phyloP scores from a whole-genome alignment of 345 rosid genomes.

The Eucalyptus lansdowneana region DNA sequence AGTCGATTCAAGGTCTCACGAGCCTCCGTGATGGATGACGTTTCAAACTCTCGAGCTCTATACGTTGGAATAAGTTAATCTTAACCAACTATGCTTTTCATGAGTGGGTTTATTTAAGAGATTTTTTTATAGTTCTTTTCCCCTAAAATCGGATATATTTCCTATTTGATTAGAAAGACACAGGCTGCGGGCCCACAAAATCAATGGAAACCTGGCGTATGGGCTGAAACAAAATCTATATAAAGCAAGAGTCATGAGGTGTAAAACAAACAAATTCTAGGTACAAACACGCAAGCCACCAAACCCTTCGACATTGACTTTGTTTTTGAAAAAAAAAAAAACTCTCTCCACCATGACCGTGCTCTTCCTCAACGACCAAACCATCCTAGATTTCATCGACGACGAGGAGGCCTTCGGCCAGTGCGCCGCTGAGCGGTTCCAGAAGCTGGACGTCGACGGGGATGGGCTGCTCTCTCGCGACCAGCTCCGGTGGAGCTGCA shows the following conservation, averaged over 20 bases:
- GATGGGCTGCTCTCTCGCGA: constrained; percentile 14
- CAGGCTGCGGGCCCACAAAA: not conserved
- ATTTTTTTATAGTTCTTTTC: not conserved
- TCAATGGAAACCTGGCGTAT: not conserved
- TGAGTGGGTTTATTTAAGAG: fast-evolving
- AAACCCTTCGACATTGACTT: not conserved
- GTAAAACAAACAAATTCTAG: not conserved
- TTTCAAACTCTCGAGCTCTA: too few species aligned
- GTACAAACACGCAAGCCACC: not conserved
- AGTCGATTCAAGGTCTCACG: fast-evolving
- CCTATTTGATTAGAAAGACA: not conserved
- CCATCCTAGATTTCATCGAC: constrained; percentile 21
- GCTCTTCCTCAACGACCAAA: constrained; percentile 17
- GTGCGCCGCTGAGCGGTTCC: constrained; percentile 16
- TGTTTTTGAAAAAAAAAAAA: not conserved
- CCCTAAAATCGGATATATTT: not conserved
- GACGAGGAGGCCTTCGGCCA: constrained; percentile 10
- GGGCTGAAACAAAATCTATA: not conserved
- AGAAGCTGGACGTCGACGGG: constrained; percentile 15
- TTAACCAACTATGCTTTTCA: fast-evolving
- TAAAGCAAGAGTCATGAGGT: not conserved
- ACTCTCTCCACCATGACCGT: constrained; percentile 8
- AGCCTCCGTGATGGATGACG: fast-evolving
- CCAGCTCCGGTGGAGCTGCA: constrained; percentile 14
- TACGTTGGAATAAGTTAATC: fast-evolving